phyloP scores from a whole-genome alignment of 2,329 filamentous ascomycete species.

The Hortaea werneckii region DNA sequence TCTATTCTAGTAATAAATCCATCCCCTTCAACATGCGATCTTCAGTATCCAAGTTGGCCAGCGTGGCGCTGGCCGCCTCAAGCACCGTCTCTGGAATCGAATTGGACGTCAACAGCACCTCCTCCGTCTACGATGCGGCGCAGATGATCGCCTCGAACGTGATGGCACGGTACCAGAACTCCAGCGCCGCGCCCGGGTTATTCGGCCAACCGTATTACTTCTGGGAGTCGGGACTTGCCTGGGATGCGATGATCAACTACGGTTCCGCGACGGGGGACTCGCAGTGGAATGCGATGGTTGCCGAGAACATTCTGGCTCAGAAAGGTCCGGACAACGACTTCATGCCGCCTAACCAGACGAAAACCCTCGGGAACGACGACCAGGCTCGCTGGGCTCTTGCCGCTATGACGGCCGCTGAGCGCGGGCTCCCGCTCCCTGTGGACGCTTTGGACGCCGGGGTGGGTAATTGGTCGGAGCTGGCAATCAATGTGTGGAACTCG shows the following conservation, averaged over 20 bases:
- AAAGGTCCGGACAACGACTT: constrained; percentile 50
- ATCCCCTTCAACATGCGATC: not conserved
- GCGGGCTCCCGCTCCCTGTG: constrained; percentile 50
- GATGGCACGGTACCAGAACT: constrained; percentile 8
- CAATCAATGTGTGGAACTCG: constrained; percentile 68
- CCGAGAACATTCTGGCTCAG: constrained; percentile 51
- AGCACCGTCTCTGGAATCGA: not conserved
- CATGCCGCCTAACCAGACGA: constrained; percentile 40
- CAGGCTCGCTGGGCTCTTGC: constrained; percentile 72
- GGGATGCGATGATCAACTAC: constrained; percentile 61
- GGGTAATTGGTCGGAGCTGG: constrained; percentile 56
- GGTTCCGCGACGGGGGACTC: constrained; percentile 55
- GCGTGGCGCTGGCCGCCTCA: not conserved
- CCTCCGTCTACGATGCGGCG: constrained; percentile 2
- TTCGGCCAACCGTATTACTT: constrained; percentile 27
- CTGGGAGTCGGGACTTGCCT: constrained; percentile 56
- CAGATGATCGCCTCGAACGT: not conserved
- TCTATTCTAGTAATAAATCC: not conserved
- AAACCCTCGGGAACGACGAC: constrained; percentile 40
- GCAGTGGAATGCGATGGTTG: constrained; percentile 50
- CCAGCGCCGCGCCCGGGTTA: constrained; percentile 13
- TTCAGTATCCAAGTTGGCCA: not conserved
- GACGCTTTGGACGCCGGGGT: constrained; percentile 43
- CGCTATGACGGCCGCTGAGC: constrained; percentile 68
- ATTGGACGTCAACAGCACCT: constrained; percentile 1